Conservation (phyloP, 2,329 filamentous ascomycete genomes). For the Colletotrichum sp. region DNA sequence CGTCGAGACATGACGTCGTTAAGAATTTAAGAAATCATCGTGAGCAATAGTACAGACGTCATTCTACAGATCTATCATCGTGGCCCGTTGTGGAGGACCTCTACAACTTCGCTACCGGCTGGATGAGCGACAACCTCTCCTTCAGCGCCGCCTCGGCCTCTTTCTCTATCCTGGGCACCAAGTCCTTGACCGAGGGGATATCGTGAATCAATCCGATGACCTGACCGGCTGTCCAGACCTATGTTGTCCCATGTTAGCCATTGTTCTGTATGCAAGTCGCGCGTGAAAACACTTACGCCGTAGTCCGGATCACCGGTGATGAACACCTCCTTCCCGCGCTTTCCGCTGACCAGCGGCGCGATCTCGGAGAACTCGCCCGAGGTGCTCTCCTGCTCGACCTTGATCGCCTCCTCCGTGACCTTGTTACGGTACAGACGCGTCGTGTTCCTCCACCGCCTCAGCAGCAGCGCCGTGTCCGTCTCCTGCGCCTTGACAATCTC, state of each 20-base stretch:
- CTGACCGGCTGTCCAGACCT: slow-evolving; percentile 97
- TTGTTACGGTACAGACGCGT: slow-evolving; percentile 89
- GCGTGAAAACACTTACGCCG: slow-evolving; percentile 67
- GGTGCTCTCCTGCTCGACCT: slow-evolving; percentile 82
- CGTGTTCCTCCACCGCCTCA: slow-evolving; percentile 94
- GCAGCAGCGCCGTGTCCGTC: slow-evolving; percentile 86
- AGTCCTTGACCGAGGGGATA: slow-evolving; percentile 74
- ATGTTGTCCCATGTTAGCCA: slow-evolving; percentile 19
- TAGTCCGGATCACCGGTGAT: slow-evolving; percentile 88
- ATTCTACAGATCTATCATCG: not conserved
- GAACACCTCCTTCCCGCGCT: slow-evolving; percentile 91
- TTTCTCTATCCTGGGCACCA: slow-evolving; percentile 76
- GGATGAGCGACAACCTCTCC: slow-evolving; percentile 62
- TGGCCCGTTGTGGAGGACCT: not conserved
- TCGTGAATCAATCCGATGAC: slow-evolving; percentile 90
- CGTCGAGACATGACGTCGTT: not conserved
- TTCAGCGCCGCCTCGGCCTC: slow-evolving; percentile 73
- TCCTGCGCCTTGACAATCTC: slow-evolving; percentile 88
- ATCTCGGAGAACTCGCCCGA: slow-evolving; percentile 91
- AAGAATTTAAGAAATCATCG: not conserved
- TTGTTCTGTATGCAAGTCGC: not conserved
- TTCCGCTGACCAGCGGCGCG: slow-evolving; percentile 84
- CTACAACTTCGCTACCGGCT: slow-evolving; percentile 65
- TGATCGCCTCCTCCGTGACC: slow-evolving; percentile 78
- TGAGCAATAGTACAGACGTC: not conserved